These are phyloP conservation scores for Vanrija sp. DNA, from an alignment of 1,284 basidiomycete species.

Conservation along the genomic window DNA sequence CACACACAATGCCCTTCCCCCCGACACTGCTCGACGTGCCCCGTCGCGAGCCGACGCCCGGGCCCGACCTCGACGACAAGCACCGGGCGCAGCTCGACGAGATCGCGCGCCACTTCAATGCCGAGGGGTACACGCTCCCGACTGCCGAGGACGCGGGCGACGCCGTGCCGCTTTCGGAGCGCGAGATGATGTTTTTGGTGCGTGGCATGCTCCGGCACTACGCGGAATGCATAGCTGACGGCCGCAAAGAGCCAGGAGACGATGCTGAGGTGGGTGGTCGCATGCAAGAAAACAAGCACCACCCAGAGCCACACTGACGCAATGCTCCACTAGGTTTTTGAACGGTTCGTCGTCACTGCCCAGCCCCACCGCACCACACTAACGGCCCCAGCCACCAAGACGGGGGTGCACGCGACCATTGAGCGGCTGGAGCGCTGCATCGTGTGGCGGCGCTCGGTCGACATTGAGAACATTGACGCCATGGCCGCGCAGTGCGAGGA, in stretches of 20 bases:
- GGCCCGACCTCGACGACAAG: neutral
- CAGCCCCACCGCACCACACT: neutral
- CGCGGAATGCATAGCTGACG: neutral
- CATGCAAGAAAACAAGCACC: neutral
- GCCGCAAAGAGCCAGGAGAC: slow-evolving; percentile 26
- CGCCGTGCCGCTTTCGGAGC: slow-evolving; percentile 20
- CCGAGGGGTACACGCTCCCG: slow-evolving; percentile 21
- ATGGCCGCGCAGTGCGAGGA: slow-evolving; percentile 28
- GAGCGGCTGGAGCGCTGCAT: slow-evolving; percentile 35
- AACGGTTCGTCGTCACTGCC: neutral
- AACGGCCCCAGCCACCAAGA: slow-evolving; percentile 22
- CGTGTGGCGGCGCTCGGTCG: slow-evolving; percentile 34
- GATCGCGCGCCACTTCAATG: slow-evolving; percentile 28
- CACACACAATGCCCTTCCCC: slow-evolving; percentile 4
- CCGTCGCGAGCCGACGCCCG: neutral
- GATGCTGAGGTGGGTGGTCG: slow-evolving; percentile 21
- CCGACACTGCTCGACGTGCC: slow-evolving; percentile 1
- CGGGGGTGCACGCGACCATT: slow-evolving; percentile 25
- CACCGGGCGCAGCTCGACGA: slow-evolving; percentile 3
- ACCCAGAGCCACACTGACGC: neutral
- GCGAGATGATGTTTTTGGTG: slow-evolving; percentile 45
- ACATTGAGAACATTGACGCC: slow-evolving; percentile 35
- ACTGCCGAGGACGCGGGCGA: slow-evolving; percentile 16
- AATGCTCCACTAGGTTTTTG: neutral
- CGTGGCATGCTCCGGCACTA: no score